Evolutionary conservation across 768 basidiomycete genomes (phyloP).

Genomic region (Boletellus ananas): DNA sequence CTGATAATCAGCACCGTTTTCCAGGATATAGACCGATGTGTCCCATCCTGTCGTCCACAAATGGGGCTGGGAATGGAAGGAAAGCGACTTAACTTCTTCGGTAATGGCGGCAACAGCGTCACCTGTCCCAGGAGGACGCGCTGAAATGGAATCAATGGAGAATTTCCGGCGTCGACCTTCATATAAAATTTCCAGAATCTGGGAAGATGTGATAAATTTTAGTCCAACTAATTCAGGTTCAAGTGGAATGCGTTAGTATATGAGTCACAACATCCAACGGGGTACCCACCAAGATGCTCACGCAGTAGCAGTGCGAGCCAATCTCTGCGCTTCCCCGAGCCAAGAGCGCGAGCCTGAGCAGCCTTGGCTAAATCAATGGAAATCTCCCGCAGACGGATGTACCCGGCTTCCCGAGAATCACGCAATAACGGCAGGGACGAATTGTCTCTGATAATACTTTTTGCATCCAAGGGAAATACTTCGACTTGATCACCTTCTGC

Average conservation of each 20-base stretch:
- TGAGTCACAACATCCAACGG: background rate
- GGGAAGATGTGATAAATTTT: constrained; percentile 60
- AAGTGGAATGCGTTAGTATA: constrained; percentile 5
- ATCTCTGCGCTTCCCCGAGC: constrained; percentile 43
- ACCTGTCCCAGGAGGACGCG: constrained; percentile 16
- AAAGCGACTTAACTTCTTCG: constrained; percentile 41
- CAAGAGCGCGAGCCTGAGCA: constrained; percentile 14
- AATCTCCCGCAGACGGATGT: constrained; percentile 52
- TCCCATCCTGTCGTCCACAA: constrained; percentile 73
- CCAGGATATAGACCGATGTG: constrained; percentile 46
- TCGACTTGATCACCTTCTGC: constrained; percentile 45
- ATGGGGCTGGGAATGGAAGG: constrained; percentile 36
- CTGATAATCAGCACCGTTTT: constrained; percentile 26
- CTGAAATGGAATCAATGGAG: constrained; percentile 45
- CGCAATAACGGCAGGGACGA: constrained; percentile 49
- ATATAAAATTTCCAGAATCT: constrained; percentile 59
- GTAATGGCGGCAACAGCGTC: constrained; percentile 34
- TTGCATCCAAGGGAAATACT: constrained; percentile 46
- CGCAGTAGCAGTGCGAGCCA: constrained; percentile 68
- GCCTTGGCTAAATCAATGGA: constrained; percentile 15
- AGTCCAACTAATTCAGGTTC: constrained; percentile 54
- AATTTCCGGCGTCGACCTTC: constrained; percentile 61
- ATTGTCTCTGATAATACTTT: constrained; percentile 33
- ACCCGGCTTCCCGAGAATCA: constrained; percentile 47
- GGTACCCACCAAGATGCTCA: constrained; percentile 60